phyloP scores from a whole-genome alignment of 192 early-diverging fungal species.

The Umbelopsis sp. region DNA sequence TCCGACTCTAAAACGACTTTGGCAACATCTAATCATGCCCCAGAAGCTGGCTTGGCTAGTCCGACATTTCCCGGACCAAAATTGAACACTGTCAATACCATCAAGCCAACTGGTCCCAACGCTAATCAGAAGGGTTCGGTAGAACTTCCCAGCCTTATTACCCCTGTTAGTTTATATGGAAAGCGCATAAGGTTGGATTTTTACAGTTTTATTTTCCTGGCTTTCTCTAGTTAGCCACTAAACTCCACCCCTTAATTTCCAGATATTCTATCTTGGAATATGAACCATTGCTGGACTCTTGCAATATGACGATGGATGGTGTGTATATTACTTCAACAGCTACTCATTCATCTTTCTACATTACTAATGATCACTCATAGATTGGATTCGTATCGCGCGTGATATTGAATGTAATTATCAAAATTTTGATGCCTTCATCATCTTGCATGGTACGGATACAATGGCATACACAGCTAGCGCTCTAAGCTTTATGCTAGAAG shows the following conservation, averaged over 20 bases:
- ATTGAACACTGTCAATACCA: slow-evolving; percentile 1
- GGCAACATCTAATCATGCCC: not conserved
- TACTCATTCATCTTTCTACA: not conserved
- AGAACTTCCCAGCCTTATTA: slow-evolving; percentile 61
- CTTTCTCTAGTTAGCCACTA: not conserved
- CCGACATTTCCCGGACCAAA: not conserved
- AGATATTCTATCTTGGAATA: slow-evolving; percentile 96
- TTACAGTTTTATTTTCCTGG: not conserved
- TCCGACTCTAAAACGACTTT: not conserved
- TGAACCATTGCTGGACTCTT: slow-evolving; percentile 91
- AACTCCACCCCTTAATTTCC: not conserved
- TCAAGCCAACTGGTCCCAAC: slow-evolving; percentile 4
- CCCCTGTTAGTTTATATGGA: slow-evolving; percentile 85
- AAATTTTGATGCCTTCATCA: slow-evolving; percentile 93
- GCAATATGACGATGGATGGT: slow-evolving; percentile 86
- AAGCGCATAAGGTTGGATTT: slow-evolving; percentile 71
- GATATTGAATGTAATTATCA: slow-evolving; percentile 96
- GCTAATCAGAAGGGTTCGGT: not conserved
- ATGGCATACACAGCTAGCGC: slow-evolving; percentile 89
- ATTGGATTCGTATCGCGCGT: slow-evolving; percentile 95
- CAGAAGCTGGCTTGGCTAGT: not conserved
- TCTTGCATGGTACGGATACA: slow-evolving; percentile 92
- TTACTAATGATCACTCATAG: slow-evolving; percentile 28
- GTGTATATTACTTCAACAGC: not conserved
- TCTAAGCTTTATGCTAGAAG: slow-evolving; percentile 95